phyloP scores from a whole-genome alignment of 345 rosid species.

The Citrus cavaleriei region DNA sequence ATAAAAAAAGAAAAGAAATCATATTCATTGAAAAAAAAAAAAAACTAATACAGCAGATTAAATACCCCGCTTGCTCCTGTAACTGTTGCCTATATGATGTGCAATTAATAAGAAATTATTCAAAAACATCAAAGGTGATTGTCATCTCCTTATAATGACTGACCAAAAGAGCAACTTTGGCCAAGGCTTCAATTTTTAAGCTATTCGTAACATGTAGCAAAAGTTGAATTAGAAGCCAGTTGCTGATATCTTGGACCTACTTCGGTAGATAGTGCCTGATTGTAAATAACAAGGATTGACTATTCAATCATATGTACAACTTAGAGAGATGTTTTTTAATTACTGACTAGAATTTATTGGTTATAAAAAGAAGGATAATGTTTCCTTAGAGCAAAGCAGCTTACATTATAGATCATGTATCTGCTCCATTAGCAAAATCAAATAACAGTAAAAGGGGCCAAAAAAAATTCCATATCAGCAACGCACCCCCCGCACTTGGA shows the following conservation, averaged over 20 bases:
- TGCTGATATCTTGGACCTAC: not conserved
- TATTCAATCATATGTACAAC: not conserved
- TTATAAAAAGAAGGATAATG: not conserved
- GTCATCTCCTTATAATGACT: not conserved
- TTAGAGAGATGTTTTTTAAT: not conserved
- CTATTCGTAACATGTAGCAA: not conserved
- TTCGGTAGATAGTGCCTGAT: not conserved
- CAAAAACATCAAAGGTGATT: not conserved
- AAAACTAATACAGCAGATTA: not conserved
- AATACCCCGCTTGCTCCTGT: not conserved
- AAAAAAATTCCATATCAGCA: not conserved
- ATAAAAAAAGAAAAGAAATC: not conserved
- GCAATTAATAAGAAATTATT: not conserved
- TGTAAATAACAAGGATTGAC: not conserved
- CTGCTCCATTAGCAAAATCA: not conserved
- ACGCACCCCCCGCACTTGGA: not conserved
- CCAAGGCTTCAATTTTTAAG: conserved; percentile 1
- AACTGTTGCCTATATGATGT: not conserved
- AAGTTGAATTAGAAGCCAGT: not conserved
- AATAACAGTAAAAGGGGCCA: not conserved
- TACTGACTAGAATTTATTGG: not conserved
- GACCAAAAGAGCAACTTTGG: not conserved
- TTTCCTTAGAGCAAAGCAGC: not conserved
- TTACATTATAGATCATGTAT: not conserved
- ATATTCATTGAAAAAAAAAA: not conserved